Percentiles rank a stretch among this genome's conserved stretches.
These are phyloP conservation scores for Tuber calosporum DNA, from an alignment of 495 filamentous ascomycete species.

Conservation along the genomic window DNA sequence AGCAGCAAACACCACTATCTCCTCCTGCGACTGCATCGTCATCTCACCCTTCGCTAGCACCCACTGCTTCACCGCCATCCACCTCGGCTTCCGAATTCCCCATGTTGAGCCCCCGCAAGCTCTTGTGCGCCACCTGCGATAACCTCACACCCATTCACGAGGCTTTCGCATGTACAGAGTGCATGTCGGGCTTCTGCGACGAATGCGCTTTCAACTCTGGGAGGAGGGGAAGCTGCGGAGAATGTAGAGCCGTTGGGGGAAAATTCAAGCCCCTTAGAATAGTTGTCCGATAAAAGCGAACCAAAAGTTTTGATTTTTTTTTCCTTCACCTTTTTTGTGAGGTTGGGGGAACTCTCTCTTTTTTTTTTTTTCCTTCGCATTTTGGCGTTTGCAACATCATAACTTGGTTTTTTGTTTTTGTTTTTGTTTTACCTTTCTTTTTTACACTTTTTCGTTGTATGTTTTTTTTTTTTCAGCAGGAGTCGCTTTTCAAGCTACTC, in stretches of 20 bases:
- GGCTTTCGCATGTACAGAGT: slow-evolving; percentile 39
- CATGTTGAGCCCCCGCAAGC: slow-evolving; percentile 17
- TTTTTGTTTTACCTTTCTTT: slow-evolving; percentile 9
- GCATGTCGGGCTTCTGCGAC: slow-evolving; percentile 40
- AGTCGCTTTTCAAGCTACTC: slow-evolving; percentile 8
- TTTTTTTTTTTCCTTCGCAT: slow-evolving; percentile 2
- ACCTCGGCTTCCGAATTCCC: slow-evolving; percentile 31
- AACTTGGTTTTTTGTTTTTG: not conserved
- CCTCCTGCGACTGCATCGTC: slow-evolving; percentile 35
- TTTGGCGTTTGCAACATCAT: slow-evolving; percentile 23
- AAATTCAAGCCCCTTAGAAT: slow-evolving; percentile 41
- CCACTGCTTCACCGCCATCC: slow-evolving; percentile 26
- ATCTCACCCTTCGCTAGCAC: slow-evolving; percentile 23
- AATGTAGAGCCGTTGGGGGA: slow-evolving; percentile 39
- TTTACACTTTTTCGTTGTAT: slow-evolving; percentile 12
- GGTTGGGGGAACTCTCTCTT: slow-evolving; percentile 3
- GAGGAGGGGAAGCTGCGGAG: slow-evolving; percentile 34
- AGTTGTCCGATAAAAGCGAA: slow-evolving; percentile 34
- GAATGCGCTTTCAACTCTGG: slow-evolving; percentile 34
- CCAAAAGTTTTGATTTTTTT: not conserved
- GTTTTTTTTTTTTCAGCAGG: slow-evolving; percentile 11
- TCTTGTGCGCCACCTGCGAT: slow-evolving; percentile 37
- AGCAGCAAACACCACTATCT: slow-evolving; percentile 33
- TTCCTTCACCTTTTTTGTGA: not conserved
- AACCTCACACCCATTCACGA: slow-evolving; percentile 26